A percentile compares a stretch with the other conserved stretches of the same genome.
Conservation (phyloP, 805 yeast species). For the Candida nitratophila region DNA sequence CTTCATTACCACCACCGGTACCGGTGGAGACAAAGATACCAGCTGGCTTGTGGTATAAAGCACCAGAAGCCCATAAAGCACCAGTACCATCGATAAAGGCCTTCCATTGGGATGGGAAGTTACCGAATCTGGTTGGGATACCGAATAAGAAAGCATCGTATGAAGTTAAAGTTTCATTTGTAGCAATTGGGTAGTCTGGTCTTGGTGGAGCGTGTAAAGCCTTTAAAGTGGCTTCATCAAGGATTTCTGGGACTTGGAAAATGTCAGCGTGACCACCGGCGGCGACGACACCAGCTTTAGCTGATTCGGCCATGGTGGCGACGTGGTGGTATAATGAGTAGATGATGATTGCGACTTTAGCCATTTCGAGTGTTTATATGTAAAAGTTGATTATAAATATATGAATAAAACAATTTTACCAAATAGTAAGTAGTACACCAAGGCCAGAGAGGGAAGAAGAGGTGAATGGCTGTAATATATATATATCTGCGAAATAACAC, state of each 20-base stretch:
- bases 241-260: slow-evolving; percentile 77
- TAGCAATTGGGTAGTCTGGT: slow-evolving; percentile 51
- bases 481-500: too few relatives aligned
- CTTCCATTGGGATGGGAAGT: slow-evolving; percentile 68
- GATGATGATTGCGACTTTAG: slow-evolving; percentile 64
- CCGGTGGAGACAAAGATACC: slow-evolving; percentile 70
- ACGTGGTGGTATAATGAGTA: slow-evolving; percentile 82
- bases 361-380: slow-evolving; percentile 18
- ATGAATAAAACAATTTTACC: too few relatives aligned
- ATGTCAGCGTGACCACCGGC: slow-evolving; percentile 68
- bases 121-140: slow-evolving; percentile 74
- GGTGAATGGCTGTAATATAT: too few relatives aligned
- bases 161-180: slow-evolving; percentile 43
- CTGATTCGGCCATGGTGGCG: slow-evolving; percentile 59
- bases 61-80: slow-evolving; percentile 66
- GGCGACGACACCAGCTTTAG: slow-evolving; percentile 59
- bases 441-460: too few relatives aligned
- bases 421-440: too few relatives aligned
- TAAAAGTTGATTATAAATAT: too few relatives aligned
- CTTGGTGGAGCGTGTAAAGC: slow-evolving; percentile 62
- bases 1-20: slow-evolving; percentile 71
- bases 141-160: slow-evolving; percentile 77
- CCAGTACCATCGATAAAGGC: slow-evolving; percentile 77
- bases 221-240: slow-evolving; percentile 52
- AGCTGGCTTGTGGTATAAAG: slow-evolving; percentile 63